Evolutionary conservation across 768 basidiomycete genomes (phyloP).

Genomic region (Mycena polygramma): DNA sequence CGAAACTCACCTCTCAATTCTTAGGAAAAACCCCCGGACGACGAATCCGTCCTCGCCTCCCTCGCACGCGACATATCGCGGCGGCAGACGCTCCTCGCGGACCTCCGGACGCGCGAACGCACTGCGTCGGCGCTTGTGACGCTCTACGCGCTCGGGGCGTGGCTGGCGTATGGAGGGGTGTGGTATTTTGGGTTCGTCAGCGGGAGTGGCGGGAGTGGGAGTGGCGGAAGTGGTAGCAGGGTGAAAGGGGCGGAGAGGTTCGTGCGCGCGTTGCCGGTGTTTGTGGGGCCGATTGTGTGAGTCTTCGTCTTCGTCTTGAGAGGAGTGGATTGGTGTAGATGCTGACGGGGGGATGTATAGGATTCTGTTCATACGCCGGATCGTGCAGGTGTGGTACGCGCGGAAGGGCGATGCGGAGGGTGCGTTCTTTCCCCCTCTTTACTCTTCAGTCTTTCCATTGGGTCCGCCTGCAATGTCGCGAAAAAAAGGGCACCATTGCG

Average conservation of each 20-base stretch:
- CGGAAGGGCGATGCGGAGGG: too few species aligned
- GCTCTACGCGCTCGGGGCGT: conserved; percentile 79
- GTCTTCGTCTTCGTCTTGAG: too few species aligned
- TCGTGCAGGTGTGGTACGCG: too few species aligned
- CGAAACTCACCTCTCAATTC: too few species aligned
- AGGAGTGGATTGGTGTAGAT: too few species aligned
- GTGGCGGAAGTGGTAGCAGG: too few species aligned
- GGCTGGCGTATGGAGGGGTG: conserved; percentile 78
- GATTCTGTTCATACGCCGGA: conserved; percentile 81
- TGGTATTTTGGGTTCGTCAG: conserved; percentile 76
- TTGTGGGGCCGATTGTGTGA: conserved; percentile 84
- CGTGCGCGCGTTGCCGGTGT: conserved; percentile 67
- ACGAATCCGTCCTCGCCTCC: conserved; percentile 78
- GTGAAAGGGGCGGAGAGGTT: conserved; percentile 54
- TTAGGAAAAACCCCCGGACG: conserved; percentile 41
- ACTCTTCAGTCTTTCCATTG: too few species aligned
- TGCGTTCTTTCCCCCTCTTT: too few species aligned
- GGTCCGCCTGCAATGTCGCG: too few species aligned
- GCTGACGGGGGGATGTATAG: conserved; percentile 49
- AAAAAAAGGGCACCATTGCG: too few species aligned
- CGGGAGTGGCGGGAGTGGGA: too few species aligned
- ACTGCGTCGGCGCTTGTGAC: conserved; percentile 85
- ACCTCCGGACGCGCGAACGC: conserved; percentile 88
- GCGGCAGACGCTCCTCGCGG: conserved; percentile 79
- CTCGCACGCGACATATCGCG: conserved; percentile 80